Evolutionary conservation across 805 yeast genomes (phyloP).

Genomic region (Candida sonorensis): DNA sequence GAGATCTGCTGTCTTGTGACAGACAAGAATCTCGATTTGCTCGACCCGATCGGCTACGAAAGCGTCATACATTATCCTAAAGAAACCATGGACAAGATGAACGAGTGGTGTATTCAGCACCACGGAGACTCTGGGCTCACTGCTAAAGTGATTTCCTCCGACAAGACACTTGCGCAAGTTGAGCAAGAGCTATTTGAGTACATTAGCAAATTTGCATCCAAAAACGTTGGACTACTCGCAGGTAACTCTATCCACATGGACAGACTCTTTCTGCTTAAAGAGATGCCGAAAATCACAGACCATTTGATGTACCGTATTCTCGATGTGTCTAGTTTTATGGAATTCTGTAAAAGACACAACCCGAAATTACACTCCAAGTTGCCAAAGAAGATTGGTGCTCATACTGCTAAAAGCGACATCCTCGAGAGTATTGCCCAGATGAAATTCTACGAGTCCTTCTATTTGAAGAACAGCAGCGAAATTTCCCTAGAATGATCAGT

Average conservation of each 20-base stretch:
- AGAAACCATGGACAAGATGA: conserved; percentile 61
- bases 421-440: conserved; percentile 82
- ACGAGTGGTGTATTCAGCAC: conserved; percentile 80
- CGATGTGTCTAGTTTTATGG: conserved; percentile 86
- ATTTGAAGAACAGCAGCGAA: conserved; percentile 32
- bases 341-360: conserved; percentile 73
- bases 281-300: conserved; percentile 69
- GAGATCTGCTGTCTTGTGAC: conserved; percentile 91
- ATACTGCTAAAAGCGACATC: conserved; percentile 87
- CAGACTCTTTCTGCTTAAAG: conserved; percentile 71
- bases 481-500: conserved; percentile 8
- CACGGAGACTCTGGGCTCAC: conserved; percentile 79
- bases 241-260: conserved; percentile 95
- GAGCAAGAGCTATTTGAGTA: conserved; percentile 60
- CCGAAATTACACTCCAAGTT: conserved; percentile 45
- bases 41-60: conserved; percentile 72
- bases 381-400: conserved; percentile 64
- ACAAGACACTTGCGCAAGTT: conserved; percentile 51
- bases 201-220: conserved; percentile 46
- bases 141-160: conserved; percentile 52
- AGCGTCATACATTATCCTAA: conserved; percentile 69
- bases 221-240: conserved; percentile 63
- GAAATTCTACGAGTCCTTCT: conserved; percentile 66
- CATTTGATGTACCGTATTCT: conserved; percentile 67
- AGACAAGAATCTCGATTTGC: conserved; percentile 66